Base-by-base conservation (phyloP, 1,284 basidiomycete species). In the Leccinum cinnamomeum region DNA sequence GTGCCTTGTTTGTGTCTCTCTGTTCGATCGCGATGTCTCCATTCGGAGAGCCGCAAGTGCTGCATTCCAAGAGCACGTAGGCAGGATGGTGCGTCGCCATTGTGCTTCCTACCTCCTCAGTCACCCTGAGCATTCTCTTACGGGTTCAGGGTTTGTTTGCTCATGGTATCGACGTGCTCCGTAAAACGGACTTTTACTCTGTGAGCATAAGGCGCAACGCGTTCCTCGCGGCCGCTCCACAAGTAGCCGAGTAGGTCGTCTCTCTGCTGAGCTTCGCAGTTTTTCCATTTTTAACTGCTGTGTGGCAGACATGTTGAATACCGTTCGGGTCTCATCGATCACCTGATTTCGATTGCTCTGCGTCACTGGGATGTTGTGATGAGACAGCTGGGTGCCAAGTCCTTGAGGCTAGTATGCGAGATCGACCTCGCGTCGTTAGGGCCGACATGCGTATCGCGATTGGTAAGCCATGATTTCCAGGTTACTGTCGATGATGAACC, bases 21-120 rank as follows among this genome's bases (percentile, higher is more conserved):
- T 95, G 44, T 95, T 90, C 68, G 97, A 99, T 77, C 85, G 97
- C 30, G 97, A 99, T 73, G 89, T 98, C 12, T 92, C 94, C 62
- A 95, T 99, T 56, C 85, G 97, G n/a, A 81, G 97, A 64, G 97
- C 97, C 4, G 95, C 97, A 3, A 98, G 96, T 76, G 97, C 97
- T 8, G 95, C 97, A 3, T 99, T 95, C 74, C 97, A 99, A 75
- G 97, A 99, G 76, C 91, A 92, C 70, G 97, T 98, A 48, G 97
- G 97, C 8, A 82, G 97, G 69, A 91, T 92, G 77, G 94, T 96
- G 70, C 77, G 87, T 77, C 35, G 20, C 50, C 35, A 30, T 57
- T 60, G 55, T 62, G 23, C 57, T 54, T 66, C 48, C 59, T 53
- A 41, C 41, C 33, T 58, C 30, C n/a, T 62, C 54, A 35, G 41